phyloP scores from a whole-genome alignment of 768 basidiomycete genomes.

The Solioccasus polychromus region DNA sequence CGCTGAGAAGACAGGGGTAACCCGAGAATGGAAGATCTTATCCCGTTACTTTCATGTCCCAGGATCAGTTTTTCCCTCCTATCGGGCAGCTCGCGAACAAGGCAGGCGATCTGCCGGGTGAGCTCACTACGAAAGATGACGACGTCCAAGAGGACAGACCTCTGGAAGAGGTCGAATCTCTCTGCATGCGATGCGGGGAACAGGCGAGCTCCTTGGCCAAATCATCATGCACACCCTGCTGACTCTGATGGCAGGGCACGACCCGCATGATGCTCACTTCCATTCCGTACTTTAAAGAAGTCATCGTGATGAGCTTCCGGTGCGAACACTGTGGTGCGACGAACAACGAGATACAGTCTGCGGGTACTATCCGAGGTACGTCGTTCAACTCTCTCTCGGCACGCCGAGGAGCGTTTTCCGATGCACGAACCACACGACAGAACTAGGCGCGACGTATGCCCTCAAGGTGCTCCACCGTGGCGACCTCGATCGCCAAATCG shows the following conservation, averaged over 20 bases:
- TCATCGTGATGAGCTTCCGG: constrained; percentile 94
- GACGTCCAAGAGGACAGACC: constrained; percentile 45
- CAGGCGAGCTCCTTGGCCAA: constrained; percentile 53
- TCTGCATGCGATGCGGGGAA: constrained; percentile 92
- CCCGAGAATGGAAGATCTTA: constrained; percentile 5
- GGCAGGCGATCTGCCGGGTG: constrained; percentile 36
- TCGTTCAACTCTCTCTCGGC: not conserved
- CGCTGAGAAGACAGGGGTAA: constrained; percentile 5
- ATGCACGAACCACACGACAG: constrained; percentile 36
- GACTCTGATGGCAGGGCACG: constrained; percentile 59
- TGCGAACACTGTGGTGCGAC: constrained; percentile 87
- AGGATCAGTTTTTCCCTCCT: constrained; percentile 48
- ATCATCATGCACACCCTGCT: not conserved
- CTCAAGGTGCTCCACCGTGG: constrained; percentile 66
- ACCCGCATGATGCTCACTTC: constrained; percentile 88
- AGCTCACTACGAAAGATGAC: constrained; percentile 25
- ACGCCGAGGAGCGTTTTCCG: not conserved
- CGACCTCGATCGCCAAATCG: constrained; percentile 91
- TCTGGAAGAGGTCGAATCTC: constrained; percentile 81
- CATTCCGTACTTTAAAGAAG: constrained; percentile 93
- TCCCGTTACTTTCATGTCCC: constrained; percentile 24
- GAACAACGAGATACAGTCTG: constrained; percentile 95
- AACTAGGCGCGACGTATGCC: constrained; percentile 81
- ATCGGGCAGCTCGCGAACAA: constrained; percentile 55
- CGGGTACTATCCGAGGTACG: constrained; percentile 81